phyloP scores from a whole-genome alignment of 768 basidiomycete species.

The Tricholoma bakamatsutake region DNA sequence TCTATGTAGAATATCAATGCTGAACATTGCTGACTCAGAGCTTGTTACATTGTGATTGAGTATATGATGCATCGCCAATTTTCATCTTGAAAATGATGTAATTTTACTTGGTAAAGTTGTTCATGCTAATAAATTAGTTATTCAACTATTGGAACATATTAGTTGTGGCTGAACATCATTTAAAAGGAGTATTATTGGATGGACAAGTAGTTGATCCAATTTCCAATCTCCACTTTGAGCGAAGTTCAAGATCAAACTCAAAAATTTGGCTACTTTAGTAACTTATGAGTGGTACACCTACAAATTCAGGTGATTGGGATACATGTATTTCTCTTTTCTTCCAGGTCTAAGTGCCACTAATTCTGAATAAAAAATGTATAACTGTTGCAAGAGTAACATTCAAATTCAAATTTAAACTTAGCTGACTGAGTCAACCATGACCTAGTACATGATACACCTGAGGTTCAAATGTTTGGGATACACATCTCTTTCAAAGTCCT shows the following conservation, averaged over 20 bases:
- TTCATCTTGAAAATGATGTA: no score
- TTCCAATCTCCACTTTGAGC: not conserved
- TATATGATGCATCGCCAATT: no score
- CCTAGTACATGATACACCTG: no score
- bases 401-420: not conserved
- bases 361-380: no score
- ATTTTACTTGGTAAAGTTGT: no score
- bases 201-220: not conserved
- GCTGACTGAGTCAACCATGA: not conserved
- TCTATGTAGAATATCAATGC: no score
- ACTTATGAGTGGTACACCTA: not conserved
- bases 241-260: not conserved
- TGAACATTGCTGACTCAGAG: no score
- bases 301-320: not conserved
- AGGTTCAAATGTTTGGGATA: no score
- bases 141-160: not conserved
- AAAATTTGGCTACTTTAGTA: not conserved
- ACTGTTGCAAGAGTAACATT: not conserved
- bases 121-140: no score
- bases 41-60: no score
- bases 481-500: no score
- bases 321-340: no score
- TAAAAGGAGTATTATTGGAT: not conserved
- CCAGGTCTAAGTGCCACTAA: not conserved
- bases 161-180: not conserved